Base-by-base conservation (phyloP, 2,329 filamentous ascomycete species). In the Gnomoniopsis sp. region DNA sequence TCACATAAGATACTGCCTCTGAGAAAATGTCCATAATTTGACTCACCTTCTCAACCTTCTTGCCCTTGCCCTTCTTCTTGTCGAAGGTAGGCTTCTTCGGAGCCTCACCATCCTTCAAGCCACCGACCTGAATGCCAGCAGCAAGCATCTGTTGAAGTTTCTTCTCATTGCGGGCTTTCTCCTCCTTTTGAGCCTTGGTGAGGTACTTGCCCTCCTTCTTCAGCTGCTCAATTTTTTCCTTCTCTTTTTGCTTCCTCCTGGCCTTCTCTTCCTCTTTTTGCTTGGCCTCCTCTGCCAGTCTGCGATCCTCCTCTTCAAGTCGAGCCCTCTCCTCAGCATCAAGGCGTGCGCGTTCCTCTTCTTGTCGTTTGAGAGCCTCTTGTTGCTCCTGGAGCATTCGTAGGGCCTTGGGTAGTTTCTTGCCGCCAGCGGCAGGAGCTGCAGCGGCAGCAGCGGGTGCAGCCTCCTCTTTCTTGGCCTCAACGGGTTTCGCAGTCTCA, bases 151-250 rank as follows among this genome's bases (percentile, higher is more conserved):
- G 91, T 78, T 95, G 88, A 56, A 93, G 76, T 67, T 92, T 91
- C 67, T 87, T 79, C 75, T 93, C 89, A 66, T 90, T 88, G 67
- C 87, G 84, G 23, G 88, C 87, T 76, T 91, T 91, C 69, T 90
- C 89, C 67, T 93, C 89, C 70, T 87, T 90, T 71, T 96, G 90
- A 15, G 90, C 90, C 75, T 93, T 93, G 65, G 90, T 93, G 68
- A 93, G 77, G 74, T 89, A 93, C 69, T 91, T 93, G 71, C 91
- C 91, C 72, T 92, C 90, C 72, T 89, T 91, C 83, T 93, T 95
- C 58, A 91, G 83, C 76, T 93, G 88, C 70, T 95, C 91, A 61
- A 93, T 87, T 74, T 84, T 90, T 72, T 93, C 89, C 79, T 90
- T 93, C 68, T 96, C 91, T 71, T 85, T 91, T 68, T 91, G 89